These are phyloP conservation scores for Tolypocladium ovalisporum DNA, from an alignment of 2,329 filamentous ascomycete species.

Conservation along the genomic window DNA sequence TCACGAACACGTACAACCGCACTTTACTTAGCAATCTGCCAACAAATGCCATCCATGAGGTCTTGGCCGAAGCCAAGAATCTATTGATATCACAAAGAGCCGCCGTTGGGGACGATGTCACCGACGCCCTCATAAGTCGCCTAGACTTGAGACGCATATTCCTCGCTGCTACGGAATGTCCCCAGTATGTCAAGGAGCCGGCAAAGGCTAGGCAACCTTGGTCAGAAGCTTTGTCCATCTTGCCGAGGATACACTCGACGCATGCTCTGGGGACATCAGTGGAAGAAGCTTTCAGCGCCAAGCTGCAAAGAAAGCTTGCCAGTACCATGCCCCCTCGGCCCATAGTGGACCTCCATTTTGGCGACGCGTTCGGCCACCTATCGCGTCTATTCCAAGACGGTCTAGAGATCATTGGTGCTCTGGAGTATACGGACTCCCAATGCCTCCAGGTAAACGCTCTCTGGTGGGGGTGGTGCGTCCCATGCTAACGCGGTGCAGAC, in stretches of 20 bases:
- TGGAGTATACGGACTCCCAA: conserved; percentile 57
- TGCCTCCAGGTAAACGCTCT: conserved; percentile 50
- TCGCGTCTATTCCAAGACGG: conserved; percentile 62
- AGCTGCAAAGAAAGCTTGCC: conserved; percentile 82
- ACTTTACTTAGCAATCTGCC: conserved; percentile 58
- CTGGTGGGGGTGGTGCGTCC: not conserved
- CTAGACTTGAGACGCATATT: conserved; percentile 57
- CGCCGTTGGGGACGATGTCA: conserved; percentile 28
- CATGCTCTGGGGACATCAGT: conserved; percentile 53
- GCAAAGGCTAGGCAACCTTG: conserved; percentile 39
- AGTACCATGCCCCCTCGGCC: conserved; percentile 90
- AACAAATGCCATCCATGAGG: conserved; percentile 39
- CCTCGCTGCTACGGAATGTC: conserved; percentile 41
- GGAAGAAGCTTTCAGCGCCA: conserved; percentile 74
- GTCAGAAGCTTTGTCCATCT: conserved; percentile 36
- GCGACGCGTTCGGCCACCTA: conserved; percentile 61
- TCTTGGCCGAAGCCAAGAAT: conserved; percentile 43
- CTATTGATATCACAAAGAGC: conserved; percentile 33
- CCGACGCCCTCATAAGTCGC: conserved; percentile 50
- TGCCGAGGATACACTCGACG: conserved; percentile 48
- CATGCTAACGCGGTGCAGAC: conserved; percentile 33
- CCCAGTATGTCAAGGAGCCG: conserved; percentile 31
- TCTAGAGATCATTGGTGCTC: conserved; percentile 53
- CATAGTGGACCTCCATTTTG: conserved; percentile 66
- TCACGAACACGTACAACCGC: conserved; percentile 80